Percentiles rank a stretch among this genome's conserved stretches.
phyloP scores from a whole-genome alignment of 208 protist genomes.

The Leishmania aethiopica region DNA sequence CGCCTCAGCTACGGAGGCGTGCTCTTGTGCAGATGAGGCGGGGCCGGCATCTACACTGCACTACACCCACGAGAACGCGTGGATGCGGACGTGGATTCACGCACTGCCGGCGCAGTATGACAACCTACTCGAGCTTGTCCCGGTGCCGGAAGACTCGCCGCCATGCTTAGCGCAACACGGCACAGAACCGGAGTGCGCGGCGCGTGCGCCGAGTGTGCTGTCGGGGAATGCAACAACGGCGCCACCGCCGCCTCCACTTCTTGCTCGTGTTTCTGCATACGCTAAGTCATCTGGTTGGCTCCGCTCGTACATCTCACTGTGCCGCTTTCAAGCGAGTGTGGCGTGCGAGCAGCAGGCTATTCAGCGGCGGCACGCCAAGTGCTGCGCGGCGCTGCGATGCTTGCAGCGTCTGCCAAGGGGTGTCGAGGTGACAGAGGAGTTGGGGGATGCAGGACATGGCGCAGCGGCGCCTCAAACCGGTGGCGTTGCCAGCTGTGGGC shows the following conservation, averaged over 20 bases:
- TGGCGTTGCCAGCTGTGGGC: neutral
- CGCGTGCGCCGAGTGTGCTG: neutral
- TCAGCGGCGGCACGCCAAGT: slow-evolving; percentile 41
- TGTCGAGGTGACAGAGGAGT: slow-evolving; percentile 9
- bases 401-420: slow-evolving; percentile 22
- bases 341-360: slow-evolving; percentile 46
- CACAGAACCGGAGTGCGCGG: neutral
- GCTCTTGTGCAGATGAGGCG: neutral
- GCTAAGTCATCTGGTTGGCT: slow-evolving; percentile 15
- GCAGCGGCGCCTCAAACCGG: neutral
- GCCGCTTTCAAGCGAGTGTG: slow-evolving; percentile 48
- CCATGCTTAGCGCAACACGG: neutral
- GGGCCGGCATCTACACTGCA: slow-evolving; percentile 12
- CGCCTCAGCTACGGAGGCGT: neutral
- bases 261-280: neutral
- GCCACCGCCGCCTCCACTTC: slow-evolving; percentile 6
- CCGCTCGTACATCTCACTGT: slow-evolving; percentile 37
- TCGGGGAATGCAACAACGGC: neutral
- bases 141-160: neutral
- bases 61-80: slow-evolving; percentile 60
- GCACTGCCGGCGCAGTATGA: slow-evolving; percentile 72
- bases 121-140: slow-evolving; percentile 80
- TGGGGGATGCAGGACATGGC: too few species aligned
- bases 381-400: slow-evolving; percentile 36
- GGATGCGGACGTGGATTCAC: slow-evolving; percentile 76